phyloP scores from a whole-genome alignment of 108 stramenopile species.

The Conticribra guillardii region DNA sequence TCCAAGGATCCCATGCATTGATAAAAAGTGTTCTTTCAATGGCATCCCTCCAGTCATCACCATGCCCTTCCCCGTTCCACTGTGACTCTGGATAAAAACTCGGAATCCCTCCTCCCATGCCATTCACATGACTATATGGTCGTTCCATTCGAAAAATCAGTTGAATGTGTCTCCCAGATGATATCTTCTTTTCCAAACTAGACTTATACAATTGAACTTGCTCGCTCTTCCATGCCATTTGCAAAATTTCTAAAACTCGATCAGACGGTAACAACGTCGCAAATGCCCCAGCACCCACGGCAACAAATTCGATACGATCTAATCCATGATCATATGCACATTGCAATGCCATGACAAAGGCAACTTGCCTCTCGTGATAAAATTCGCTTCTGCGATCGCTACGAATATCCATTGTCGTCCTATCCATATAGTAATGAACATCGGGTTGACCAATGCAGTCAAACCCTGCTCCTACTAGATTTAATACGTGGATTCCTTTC shows the following conservation, averaged over 20 bases:
- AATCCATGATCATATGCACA: constrained; percentile 7
- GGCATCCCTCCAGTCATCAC: not conserved
- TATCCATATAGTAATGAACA: constrained; percentile 2
- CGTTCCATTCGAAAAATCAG: not conserved
- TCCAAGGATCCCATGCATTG: constrained; percentile 24
- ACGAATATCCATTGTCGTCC: not conserved
- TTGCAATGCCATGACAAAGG: constrained; percentile 1
- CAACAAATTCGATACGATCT: constrained; percentile 11
- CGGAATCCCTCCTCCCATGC: constrained; percentile 4
- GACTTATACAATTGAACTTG: constrained; percentile 1
- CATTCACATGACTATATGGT: constrained; percentile 1
- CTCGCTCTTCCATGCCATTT: constrained; percentile 6
- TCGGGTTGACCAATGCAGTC: constrained; percentile 3
- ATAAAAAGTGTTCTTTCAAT: constrained; percentile 6
- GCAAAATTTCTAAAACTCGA: not conserved
- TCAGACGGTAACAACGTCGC: not conserved
- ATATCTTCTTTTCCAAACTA: not conserved
- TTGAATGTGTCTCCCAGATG: not conserved
- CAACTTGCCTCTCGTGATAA: not conserved
- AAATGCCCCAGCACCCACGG: constrained; percentile 3
- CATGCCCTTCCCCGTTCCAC: constrained; percentile 1
- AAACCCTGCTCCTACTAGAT: constrained; percentile 5
- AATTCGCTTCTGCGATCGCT: not conserved
- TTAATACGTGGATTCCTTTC: constrained; percentile 5
- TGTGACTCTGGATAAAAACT: not conserved